Conservation (phyloP, 306 rosid species). For the Begonia masoniana region DNA sequence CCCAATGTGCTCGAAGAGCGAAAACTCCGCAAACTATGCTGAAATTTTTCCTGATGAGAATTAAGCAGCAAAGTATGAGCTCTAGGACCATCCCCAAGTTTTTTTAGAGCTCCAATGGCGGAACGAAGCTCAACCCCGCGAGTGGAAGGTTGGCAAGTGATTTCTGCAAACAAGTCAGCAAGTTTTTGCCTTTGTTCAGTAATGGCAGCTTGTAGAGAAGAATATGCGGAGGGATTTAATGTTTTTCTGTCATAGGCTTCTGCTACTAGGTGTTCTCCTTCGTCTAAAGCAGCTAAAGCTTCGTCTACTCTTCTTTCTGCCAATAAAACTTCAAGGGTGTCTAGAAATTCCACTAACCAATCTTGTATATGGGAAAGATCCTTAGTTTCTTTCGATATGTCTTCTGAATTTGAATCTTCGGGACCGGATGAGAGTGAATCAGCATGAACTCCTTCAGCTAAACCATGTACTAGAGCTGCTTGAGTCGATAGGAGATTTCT, state of each 20-base stretch:
- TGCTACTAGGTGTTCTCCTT: constrained; percentile 35
- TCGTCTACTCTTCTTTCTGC: constrained; percentile 78
- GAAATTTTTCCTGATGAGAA: constrained; percentile 44
- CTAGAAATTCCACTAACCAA: constrained; percentile 55
- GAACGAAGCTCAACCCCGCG: constrained; percentile 49
- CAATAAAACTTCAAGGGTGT: constrained; percentile 62
- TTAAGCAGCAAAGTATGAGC: constrained; percentile 55
- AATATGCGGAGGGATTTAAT: constrained; percentile 25
- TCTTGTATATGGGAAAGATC: constrained; percentile 42
- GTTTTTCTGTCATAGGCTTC: constrained; percentile 24
- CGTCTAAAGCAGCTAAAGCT: constrained; percentile 53
- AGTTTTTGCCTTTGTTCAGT: constrained; percentile 43
- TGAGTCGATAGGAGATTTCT: constrained; percentile 73
- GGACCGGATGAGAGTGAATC: constrained; percentile 27
- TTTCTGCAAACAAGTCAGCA: constrained; percentile 69
- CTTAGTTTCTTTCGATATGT: constrained; percentile 20
- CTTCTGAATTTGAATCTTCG: constrained; percentile 34
- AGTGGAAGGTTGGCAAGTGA: constrained; percentile 51
- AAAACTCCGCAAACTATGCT: constrained; percentile 24
- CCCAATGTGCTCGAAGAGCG: constrained; percentile 14
- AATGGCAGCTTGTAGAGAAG: constrained; percentile 32
- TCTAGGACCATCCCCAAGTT: constrained; percentile 79
- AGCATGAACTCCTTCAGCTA: constrained; percentile 56
- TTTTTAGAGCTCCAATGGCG: constrained; percentile 43
- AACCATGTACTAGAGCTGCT: constrained; percentile 66